These are phyloP conservation scores for Chrysanthemum seticuspe DNA, from an alignment of 129 eudicot species.

Conservation along the genomic window DNA sequence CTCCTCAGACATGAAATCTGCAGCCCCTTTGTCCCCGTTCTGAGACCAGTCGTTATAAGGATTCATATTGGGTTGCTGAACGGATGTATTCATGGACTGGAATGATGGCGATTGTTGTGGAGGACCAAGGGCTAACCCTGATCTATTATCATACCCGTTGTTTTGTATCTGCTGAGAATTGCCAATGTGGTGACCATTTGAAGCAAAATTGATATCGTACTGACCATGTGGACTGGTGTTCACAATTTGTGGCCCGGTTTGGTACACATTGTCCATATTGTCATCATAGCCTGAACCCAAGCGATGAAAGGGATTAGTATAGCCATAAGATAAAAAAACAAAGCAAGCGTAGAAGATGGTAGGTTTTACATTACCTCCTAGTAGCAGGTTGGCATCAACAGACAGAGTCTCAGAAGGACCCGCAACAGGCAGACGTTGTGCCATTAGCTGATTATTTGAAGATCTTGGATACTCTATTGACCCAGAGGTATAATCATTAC, in stretches of 20 bases:
- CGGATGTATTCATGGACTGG: slow-evolving; percentile 41
- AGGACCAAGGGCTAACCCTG: slow-evolving; percentile 66
- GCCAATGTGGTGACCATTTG: slow-evolving; percentile 44
- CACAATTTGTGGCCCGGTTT: slow-evolving; percentile 48
- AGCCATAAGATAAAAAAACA: background rate
- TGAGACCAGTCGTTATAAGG: slow-evolving; percentile 81
- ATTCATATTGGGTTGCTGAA: slow-evolving; percentile 53
- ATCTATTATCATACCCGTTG: slow-evolving; percentile 44
- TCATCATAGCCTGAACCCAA: slow-evolving; percentile 61
- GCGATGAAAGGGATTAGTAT: background rate
- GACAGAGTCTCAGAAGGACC: slow-evolving; percentile 47
- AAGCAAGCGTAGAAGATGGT: background rate
- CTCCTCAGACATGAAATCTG: slow-evolving; percentile 75
- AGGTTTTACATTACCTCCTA: slow-evolving; percentile 46
- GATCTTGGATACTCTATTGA: slow-evolving; percentile 51
- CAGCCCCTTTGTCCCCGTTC: slow-evolving; percentile 45
- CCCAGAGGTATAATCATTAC: slow-evolving; percentile 47
- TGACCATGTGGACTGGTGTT: slow-evolving; percentile 47
- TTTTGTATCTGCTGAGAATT: slow-evolving; percentile 47
- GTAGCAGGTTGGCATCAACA: slow-evolving; percentile 51
- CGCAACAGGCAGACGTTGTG: slow-evolving; percentile 41
- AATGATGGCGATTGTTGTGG: slow-evolving; percentile 70
- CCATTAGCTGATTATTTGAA: slow-evolving; percentile 48
- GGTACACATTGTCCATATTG: slow-evolving; percentile 41
- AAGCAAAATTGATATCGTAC: slow-evolving; percentile 42